These are phyloP conservation scores for Hortaea werneckii DNA, from an alignment of 2,329 filamentous ascomycete species.

Conservation along the genomic window DNA sequence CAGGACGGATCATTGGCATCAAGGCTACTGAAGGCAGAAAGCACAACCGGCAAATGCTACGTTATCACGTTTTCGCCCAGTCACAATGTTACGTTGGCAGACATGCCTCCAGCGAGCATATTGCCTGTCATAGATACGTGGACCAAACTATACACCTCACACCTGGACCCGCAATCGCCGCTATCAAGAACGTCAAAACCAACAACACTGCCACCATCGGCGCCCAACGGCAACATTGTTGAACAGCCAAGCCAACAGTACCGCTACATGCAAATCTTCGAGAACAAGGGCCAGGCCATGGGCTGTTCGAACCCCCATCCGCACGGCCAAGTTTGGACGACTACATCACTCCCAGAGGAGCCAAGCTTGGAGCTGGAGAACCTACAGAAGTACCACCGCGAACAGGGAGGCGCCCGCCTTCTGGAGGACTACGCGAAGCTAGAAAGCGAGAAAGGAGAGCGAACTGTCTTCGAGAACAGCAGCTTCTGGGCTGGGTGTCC, in stretches of 20 bases:
- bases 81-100: constrained; percentile 86
- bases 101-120: constrained; percentile 69
- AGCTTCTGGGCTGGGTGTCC: constrained; percentile 81
- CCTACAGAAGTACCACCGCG: constrained; percentile 64
- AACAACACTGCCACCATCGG: constrained; percentile 35
- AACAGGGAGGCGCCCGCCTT: constrained; percentile 65
- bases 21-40: constrained; percentile 67
- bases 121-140: constrained; percentile 78
- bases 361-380: constrained; percentile 68
- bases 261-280: constrained; percentile 97
- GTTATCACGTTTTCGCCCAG: constrained; percentile 88
- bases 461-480: constrained; percentile 79
- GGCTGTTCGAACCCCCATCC: constrained; percentile 98
- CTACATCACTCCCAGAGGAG: constrained; percentile 82
- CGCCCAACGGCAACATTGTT: constrained; percentile 31
- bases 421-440: constrained; percentile 78
- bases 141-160: constrained; percentile 78
- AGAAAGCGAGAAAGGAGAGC: constrained; percentile 71
- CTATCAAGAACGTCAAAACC: constrained; percentile 41
- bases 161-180: constrained; percentile 63
- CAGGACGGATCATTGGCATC: constrained; percentile 50
- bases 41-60: constrained; percentile 91
- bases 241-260: constrained; percentile 62
- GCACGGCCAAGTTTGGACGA: constrained; percentile 94
- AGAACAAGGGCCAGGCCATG: constrained; percentile 97